A percentile compares a stretch with the other conserved stretches of the same genome.
Conservation (phyloP, 257 asterid genomes). For the Solanum medicagineum region DNA sequence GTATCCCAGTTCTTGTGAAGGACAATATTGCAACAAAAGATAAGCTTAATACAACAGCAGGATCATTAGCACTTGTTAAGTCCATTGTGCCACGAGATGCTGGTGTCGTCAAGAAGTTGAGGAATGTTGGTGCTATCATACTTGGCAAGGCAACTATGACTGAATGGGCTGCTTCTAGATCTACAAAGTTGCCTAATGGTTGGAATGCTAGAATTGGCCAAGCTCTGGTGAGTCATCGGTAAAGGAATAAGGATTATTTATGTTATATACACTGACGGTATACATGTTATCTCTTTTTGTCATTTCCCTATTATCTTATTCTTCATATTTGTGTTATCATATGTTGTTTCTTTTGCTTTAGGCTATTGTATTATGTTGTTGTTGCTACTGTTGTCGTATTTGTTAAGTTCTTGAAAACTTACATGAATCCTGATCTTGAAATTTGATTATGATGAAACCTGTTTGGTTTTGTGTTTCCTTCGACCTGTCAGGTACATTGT, state of each 20-base stretch:
- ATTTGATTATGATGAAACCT: not conserved
- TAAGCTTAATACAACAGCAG: slow-evolving; percentile 41
- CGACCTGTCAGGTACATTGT: not conserved
- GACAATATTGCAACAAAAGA: slow-evolving; percentile 42
- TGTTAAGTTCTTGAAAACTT: not conserved
- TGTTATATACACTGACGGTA: too few species aligned
- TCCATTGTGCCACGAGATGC: slow-evolving; percentile 39
- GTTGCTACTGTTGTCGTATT: too few species aligned
- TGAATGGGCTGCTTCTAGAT: slow-evolving; percentile 33
- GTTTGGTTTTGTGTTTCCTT: not conserved
- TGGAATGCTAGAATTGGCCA: slow-evolving; percentile 51
- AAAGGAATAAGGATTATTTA: not conserved
- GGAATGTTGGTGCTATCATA: slow-evolving; percentile 32
- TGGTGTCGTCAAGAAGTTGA: slow-evolving; percentile 29
- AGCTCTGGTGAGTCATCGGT: slow-evolving; percentile 29
- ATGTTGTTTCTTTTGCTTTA: too few species aligned
- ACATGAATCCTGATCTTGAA: not conserved
- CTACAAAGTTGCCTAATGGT: slow-evolving; percentile 12
- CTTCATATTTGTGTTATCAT: too few species aligned
- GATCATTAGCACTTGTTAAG: slow-evolving; percentile 29
- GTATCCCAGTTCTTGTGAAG: slow-evolving; percentile 33
- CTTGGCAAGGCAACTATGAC: slow-evolving; percentile 46
- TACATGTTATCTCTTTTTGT: too few species aligned
- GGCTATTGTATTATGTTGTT: too few species aligned
- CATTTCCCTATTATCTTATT: too few species aligned